A percentile compares a stretch with the other conserved stretches of the same genome.
Evolutionary conservation across 2,329 filamentous ascomycete genomes (phyloP).

Genomic region (Colletotrichum tabaci): DNA sequence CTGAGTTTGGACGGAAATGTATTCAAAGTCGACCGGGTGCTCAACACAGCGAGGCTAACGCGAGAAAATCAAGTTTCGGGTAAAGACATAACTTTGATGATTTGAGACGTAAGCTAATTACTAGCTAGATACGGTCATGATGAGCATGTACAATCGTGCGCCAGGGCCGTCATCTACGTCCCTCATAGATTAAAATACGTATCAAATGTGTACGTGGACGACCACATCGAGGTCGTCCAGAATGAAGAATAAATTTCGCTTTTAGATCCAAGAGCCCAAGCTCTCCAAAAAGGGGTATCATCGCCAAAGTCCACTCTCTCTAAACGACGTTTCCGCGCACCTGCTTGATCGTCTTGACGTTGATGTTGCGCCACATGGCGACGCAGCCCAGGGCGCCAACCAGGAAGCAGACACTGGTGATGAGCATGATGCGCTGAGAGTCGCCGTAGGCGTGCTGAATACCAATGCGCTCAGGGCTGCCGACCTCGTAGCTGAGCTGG

Average conservation of each 20-base stretch:
- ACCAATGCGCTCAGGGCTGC: constrained; percentile 64
- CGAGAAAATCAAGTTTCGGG: neutral
- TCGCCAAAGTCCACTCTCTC: constrained; percentile 16
- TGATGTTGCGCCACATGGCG: constrained; percentile 66
- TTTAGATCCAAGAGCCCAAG: constrained; percentile 9
- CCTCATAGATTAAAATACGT: constrained; percentile 14
- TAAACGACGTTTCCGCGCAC: constrained; percentile 57
- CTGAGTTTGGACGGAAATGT: neutral
- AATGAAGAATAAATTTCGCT: constrained; percentile 6
- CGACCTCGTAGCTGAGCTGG: constrained; percentile 68
- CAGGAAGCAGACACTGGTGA: constrained; percentile 62
- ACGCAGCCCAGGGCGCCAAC: constrained; percentile 57
- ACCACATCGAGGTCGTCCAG: neutral
- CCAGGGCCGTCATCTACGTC: neutral
- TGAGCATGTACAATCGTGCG: neutral
- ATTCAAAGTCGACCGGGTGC: too few relatives aligned
- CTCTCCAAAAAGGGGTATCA: constrained; percentile 25
- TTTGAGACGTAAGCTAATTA: neutral
- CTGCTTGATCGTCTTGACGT: constrained; percentile 62
- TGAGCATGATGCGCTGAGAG: constrained; percentile 66
- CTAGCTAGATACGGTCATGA: neutral
- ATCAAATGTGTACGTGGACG: neutral
- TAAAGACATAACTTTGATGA: neutral
- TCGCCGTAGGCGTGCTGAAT: constrained; percentile 74
- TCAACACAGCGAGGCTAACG: too few relatives aligned